Percentiles rank a stretch among this genome's conserved stretches.
phyloP scores from a whole-genome alignment of 768 basidiomycete species.

The Leccinum olivaceopallidum region DNA sequence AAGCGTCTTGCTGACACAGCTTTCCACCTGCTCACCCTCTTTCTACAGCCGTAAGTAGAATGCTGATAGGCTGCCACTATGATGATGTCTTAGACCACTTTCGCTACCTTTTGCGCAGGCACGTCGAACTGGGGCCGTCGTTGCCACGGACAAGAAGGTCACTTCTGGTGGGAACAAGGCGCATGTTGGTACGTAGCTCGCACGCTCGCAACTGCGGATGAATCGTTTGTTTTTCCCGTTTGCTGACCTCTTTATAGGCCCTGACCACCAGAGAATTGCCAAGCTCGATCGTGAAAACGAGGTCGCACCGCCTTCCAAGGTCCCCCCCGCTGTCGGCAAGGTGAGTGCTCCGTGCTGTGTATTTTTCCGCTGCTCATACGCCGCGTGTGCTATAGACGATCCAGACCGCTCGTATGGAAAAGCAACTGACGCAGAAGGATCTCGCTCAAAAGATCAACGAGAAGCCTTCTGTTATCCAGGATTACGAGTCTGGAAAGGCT shows the following conservation, averaged over 20 bases:
- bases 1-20: constrained; percentile 2
- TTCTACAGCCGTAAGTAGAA: constrained; percentile 51
- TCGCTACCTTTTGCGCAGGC: constrained; percentile 47
- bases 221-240: too few relatives aligned
- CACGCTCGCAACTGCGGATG: background rate
- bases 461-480: constrained; percentile 84
- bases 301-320: constrained; percentile 87
- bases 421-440: constrained; percentile 87
- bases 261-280: constrained; percentile 91
- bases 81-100: constrained; percentile 4
- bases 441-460: constrained; percentile 92
- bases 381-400: constrained; percentile 60
- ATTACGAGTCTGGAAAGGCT: constrained; percentile 87
- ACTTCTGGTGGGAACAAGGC: constrained; percentile 73
- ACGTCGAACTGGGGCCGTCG: constrained; percentile 71
- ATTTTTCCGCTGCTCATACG: constrained; percentile 2
- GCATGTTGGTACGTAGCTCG: constrained; percentile 55
- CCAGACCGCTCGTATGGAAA: constrained; percentile 73
- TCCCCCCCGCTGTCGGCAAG: constrained; percentile 70
- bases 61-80: background rate
- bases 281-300: constrained; percentile 96
- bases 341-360: constrained; percentile 38
- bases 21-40: constrained; percentile 16
- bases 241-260: constrained; percentile 48
- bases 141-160: constrained; percentile 82